Conservation (phyloP, 116 monocot species). For the Papilionanthe hybrid region DNA sequence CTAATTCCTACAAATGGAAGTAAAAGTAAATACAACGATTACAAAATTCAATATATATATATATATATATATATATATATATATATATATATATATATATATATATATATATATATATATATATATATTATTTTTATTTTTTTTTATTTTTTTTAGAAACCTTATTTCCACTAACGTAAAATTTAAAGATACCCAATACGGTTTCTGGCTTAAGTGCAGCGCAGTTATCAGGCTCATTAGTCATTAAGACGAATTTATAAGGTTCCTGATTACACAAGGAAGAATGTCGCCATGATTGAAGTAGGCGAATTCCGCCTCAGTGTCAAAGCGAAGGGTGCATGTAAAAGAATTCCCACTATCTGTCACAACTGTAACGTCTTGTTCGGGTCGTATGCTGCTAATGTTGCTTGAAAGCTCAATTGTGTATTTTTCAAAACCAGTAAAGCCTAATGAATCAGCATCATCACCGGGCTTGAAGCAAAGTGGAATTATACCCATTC, state of each 20-base stretch:
- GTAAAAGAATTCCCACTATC: conserved; percentile 49
- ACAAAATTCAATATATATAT: too few relatives aligned
- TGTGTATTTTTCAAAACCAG: conserved; percentile 47
- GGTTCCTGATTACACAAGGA: conserved; percentile 23
- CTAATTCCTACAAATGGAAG: too few relatives aligned
- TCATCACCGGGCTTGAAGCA: conserved; percentile 62
- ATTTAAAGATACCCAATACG: background rate
- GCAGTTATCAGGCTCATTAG: background rate
- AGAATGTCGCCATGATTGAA: conserved; percentile 23
- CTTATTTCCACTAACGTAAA: background rate
- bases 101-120: too few relatives aligned
- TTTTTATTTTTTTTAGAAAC: too few relatives aligned
- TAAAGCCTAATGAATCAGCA: conserved; percentile 51
- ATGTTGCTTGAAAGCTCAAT: conserved; percentile 44
- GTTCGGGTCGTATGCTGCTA: conserved; percentile 46
- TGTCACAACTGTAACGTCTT: conserved; percentile 46
- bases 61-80: too few relatives aligned
- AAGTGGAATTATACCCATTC: conserved; percentile 62
- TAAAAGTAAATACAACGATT: too few relatives aligned
- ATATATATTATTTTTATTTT: too few relatives aligned
- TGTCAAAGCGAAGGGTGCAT: conserved; percentile 21
- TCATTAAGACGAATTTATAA: conserved; percentile 11
- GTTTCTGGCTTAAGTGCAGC: background rate
- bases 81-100: too few relatives aligned
- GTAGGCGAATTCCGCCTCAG: conserved; percentile 21